These are phyloP conservation scores for Vachellia pachyceras DNA, from an alignment of 306 rosid species.

Conservation along the genomic window DNA sequence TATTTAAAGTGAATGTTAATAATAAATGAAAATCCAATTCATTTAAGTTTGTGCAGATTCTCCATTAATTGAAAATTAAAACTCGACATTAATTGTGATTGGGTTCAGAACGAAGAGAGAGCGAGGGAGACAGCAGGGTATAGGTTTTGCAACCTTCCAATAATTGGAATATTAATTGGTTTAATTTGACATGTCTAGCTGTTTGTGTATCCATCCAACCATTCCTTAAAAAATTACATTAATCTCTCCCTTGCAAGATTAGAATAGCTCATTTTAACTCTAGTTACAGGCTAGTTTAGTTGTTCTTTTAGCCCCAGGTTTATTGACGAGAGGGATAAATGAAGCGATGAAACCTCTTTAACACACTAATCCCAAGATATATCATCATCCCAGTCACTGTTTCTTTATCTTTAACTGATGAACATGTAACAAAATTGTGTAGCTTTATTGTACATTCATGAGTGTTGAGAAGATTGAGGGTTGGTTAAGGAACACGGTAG, in stretches of 20 bases:
- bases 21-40: neutral
- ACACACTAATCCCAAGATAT: too few species aligned
- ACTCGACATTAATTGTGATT: neutral
- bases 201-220: neutral
- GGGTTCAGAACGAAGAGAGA: neutral
- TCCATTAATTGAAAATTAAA: neutral
- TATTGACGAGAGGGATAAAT: neutral
- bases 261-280: neutral
- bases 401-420: neutral
- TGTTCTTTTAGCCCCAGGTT: neutral
- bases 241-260: too few species aligned
- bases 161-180: neutral
- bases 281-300: neutral
- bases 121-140: neutral
- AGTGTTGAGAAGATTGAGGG: neutral
- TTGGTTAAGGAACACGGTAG: too few species aligned
- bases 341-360: neutral
- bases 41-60: neutral
- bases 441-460: neutral
- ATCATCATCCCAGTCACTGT: too few species aligned
- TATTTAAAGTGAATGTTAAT: neutral
- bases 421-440: neutral
- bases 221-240: neutral
- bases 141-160: neutral
- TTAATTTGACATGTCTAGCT: neutral